Evolutionary conservation across 257 asterid species (phyloP).

Genomic region (Solanum pennellii): DNA sequence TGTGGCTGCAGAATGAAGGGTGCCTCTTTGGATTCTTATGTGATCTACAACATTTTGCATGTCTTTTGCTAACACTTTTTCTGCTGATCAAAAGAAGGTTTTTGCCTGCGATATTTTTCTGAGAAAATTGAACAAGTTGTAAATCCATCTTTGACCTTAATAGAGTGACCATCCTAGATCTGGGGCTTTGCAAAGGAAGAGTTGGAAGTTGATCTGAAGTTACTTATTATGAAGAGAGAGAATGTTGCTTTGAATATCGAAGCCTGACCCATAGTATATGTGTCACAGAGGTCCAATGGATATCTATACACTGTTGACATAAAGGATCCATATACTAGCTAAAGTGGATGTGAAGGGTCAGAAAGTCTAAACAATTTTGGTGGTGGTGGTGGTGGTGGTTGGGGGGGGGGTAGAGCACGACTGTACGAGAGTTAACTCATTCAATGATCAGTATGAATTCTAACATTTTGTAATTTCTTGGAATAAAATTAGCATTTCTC

Average conservation of each 20-base stretch:
- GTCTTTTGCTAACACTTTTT: neutral
- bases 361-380: neutral
- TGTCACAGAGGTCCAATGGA: neutral
- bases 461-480: neutral
- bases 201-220: neutral
- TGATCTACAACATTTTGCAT: neutral
- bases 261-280: neutral
- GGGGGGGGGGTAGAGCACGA: neutral
- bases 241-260: neutral
- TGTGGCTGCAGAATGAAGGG: neutral
- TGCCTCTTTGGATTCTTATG: neutral
- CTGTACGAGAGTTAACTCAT: neutral
- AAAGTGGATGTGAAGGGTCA: neutral
- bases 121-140: neutral
- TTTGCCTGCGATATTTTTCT: neutral
- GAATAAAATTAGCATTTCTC: neutral
- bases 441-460: neutral
- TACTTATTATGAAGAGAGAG: neutral
- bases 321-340: neutral
- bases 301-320: neutral
- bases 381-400: too few species aligned
- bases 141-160: neutral
- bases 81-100: neutral
- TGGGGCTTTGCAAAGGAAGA: neutral
- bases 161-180: neutral